Percentiles rank a stretch among this genome's conserved stretches.
Conservation (phyloP, 768 basidiomycete species). For the Auricularia sp. region DNA sequence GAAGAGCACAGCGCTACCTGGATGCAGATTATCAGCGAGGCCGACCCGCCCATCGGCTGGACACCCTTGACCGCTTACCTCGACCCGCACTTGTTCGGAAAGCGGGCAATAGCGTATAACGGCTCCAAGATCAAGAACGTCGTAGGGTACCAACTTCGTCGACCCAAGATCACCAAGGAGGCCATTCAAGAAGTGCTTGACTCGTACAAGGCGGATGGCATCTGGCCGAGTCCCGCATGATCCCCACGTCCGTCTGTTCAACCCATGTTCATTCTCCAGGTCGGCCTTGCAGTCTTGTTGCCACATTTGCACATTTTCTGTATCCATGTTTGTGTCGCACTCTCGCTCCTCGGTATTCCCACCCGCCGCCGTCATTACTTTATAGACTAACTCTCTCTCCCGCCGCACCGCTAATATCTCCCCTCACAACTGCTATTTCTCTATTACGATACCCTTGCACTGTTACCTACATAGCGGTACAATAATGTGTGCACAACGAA, state of each 20-base stretch:
- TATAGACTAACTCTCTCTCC: background rate
- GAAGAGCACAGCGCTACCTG: slow-evolving; percentile 74
- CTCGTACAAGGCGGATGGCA: slow-evolving; percentile 69
- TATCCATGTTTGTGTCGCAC: background rate
- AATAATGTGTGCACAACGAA: slow-evolving; percentile 1
- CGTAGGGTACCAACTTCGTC: slow-evolving; percentile 56
- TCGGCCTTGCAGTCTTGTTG: background rate
- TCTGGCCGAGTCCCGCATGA: slow-evolving; percentile 24
- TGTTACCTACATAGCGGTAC: background rate
- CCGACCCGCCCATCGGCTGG: slow-evolving; percentile 60
- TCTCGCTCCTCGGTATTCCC: background rate
- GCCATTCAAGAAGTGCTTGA: slow-evolving; percentile 60
- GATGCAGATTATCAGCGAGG: slow-evolving; percentile 68
- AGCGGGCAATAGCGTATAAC: slow-evolving; percentile 56
- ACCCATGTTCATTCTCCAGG: background rate
- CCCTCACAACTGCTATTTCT: background rate
- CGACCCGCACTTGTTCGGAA: slow-evolving; percentile 61
- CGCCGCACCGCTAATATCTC: background rate
- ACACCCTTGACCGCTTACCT: slow-evolving; percentile 71
- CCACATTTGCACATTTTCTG: background rate
- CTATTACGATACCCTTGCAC: background rate
- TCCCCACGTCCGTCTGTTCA: background rate
- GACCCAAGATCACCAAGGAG: slow-evolving; percentile 52
- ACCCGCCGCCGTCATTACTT: background rate
- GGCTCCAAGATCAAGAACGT: slow-evolving; percentile 65